phyloP scores from a whole-genome alignment of 2,329 filamentous ascomycete species.

The Cladorrhinum sp. region DNA sequence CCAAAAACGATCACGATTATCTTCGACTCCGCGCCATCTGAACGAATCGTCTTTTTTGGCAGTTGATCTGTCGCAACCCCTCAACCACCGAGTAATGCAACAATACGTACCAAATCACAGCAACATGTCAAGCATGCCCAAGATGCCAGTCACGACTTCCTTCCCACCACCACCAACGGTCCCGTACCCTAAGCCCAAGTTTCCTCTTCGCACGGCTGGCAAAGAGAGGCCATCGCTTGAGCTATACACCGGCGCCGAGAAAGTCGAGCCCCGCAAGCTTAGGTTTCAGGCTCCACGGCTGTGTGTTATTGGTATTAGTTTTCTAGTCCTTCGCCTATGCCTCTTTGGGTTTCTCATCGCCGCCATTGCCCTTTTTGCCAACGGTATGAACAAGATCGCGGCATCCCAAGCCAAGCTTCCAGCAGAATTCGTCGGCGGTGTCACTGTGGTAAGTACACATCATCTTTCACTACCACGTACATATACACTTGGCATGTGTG shows the following conservation, averaged over 20 bases:
- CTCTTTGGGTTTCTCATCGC: conserved; percentile 24
- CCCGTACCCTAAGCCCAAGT: conserved; percentile 24
- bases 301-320: conserved; percentile 26
- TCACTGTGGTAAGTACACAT: conserved; percentile 24
- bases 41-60: conserved; percentile 9
- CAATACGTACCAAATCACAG: conserved; percentile 3
- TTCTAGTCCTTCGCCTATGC: conserved; percentile 23
- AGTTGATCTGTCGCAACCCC: conserved; percentile 27
- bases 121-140: conserved; percentile 19
- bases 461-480: too few species aligned
- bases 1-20: background rate
- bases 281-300: conserved; percentile 23
- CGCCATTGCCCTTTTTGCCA: conserved; percentile 24
- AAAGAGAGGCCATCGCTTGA: conserved; percentile 25
- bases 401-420: conserved; percentile 21
- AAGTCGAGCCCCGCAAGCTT: conserved; percentile 13
- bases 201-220: conserved; percentile 25
- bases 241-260: conserved; percentile 20
- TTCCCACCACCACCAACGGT: conserved; percentile 26
- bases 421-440: conserved; percentile 25
- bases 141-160: conserved; percentile 22
- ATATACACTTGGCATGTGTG: too few species aligned
- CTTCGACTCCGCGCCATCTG: background rate
- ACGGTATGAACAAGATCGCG: conserved; percentile 25
- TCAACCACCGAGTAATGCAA: background rate